These are phyloP conservation scores for Phytophthora fragariaefolia DNA, from an alignment of 352 stramenopile species.

Conservation along the genomic window DNA sequence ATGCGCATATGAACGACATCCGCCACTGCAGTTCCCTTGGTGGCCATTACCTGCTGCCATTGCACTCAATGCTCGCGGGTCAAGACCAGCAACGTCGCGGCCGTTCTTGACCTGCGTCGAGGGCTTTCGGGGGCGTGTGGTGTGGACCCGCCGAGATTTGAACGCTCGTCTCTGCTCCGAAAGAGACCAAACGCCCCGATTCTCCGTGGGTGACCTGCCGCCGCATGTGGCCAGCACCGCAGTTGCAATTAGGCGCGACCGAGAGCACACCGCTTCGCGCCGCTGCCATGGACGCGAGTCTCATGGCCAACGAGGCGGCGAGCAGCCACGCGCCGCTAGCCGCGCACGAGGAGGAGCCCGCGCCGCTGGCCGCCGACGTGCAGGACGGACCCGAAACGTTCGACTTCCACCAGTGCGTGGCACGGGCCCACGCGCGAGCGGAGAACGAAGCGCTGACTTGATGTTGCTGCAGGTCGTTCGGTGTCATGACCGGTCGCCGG, in stretches of 20 bases:
- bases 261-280: constrained; percentile 32
- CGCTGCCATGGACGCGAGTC: constrained; percentile 34
- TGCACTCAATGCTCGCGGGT: too few relatives aligned
- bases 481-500: constrained; percentile 61
- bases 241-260: constrained; percentile 21
- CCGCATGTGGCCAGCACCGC: constrained; percentile 16
- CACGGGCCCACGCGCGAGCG: too few relatives aligned
- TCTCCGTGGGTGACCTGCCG: neutral
- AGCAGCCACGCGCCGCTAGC: constrained; percentile 14
- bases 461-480: constrained; percentile 45
- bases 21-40: too few relatives aligned
- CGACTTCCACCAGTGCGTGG: constrained; percentile 43
- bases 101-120: too few relatives aligned
- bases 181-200: too few relatives aligned
- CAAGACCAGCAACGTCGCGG: too few relatives aligned
- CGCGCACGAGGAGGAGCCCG: constrained; percentile 24
- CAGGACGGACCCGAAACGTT: constrained; percentile 46
- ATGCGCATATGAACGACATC: too few relatives aligned
- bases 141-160: too few relatives aligned
- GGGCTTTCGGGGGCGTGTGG: too few relatives aligned
- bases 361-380: constrained; percentile 8
- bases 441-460: neutral
- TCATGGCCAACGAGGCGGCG: constrained; percentile 43
- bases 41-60: too few relatives aligned
- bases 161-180: too few relatives aligned